Percentiles rank a stretch among this genome's conserved stretches.
Evolutionary conservation across 2,329 filamentous ascomycete genomes (phyloP).

Genomic region (Sarocladium oryzae): DNA sequence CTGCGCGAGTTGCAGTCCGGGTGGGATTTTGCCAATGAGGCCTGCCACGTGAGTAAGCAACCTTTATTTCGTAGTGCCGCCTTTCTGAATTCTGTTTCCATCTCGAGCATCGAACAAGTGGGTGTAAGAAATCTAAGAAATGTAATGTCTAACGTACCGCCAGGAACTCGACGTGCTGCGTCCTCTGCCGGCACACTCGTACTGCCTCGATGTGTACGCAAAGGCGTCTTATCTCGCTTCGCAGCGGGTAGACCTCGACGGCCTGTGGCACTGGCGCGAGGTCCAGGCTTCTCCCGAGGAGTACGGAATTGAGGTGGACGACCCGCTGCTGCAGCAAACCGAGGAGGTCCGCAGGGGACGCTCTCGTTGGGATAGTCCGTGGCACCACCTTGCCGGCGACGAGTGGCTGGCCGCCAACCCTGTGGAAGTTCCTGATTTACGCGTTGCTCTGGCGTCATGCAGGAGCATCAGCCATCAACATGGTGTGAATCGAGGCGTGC

Average conservation of each 20-base stretch:
- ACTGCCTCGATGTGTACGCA: conserved; percentile 7
- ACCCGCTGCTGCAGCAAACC: no score
- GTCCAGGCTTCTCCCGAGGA: background rate
- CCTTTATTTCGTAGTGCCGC: no score
- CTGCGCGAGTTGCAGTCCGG: background rate
- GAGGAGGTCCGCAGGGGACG: no score
- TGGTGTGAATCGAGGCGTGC: no score
- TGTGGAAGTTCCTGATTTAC: background rate
- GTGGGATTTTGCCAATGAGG: background rate
- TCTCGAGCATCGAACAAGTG: no score
- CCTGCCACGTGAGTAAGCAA: conserved; percentile 2
- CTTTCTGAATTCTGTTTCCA: no score
- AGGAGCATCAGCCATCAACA: background rate
- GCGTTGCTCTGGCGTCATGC: background rate
- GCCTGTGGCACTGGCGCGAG: background rate
- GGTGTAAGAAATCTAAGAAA: no score
- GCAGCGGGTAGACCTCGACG: background rate
- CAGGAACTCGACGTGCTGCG: background rate
- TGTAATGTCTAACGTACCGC: no score
- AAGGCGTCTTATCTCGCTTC: background rate
- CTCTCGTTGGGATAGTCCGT: background rate
- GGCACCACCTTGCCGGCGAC: background rate
- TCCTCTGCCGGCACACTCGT: background rate
- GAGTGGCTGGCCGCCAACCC: conserved; percentile 7
- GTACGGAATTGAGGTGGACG: background rate